phyloP scores from a whole-genome alignment of 345 rosid genomes.

The Eucalyptus coolabah region DNA sequence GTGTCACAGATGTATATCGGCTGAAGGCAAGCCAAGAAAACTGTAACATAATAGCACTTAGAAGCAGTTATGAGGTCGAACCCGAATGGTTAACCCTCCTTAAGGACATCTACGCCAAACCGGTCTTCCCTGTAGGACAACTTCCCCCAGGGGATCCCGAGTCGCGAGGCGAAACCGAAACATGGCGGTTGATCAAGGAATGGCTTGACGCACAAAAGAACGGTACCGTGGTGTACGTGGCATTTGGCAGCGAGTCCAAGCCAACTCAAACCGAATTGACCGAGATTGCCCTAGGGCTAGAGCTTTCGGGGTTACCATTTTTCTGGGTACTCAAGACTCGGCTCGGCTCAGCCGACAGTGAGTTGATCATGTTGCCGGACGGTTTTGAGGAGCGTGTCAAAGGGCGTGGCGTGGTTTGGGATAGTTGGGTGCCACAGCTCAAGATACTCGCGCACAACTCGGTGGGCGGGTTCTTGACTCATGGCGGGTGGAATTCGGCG shows the following conservation, averaged over 20 bases:
- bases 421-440: slow-evolving; percentile 29
- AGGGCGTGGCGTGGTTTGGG: slow-evolving; percentile 16
- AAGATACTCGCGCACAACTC: slow-evolving; percentile 17
- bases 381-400: slow-evolving; percentile 20
- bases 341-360: neutral
- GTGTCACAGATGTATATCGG: slow-evolving; percentile 5
- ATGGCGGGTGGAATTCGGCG: slow-evolving; percentile 10
- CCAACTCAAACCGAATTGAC: slow-evolving; percentile 9
- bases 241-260: slow-evolving; percentile 25
- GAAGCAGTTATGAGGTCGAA: slow-evolving; percentile 41
- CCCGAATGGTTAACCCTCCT: slow-evolving; percentile 23
- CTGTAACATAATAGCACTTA: slow-evolving; percentile 10
- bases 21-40: neutral
- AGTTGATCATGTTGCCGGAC: neutral
- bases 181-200: slow-evolving; percentile 4
- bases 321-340: slow-evolving; percentile 18
- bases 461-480: slow-evolving; percentile 20
- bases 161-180: neutral
- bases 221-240: slow-evolving; percentile 6
- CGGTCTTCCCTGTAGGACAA: slow-evolving; percentile 27
- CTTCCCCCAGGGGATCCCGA: slow-evolving; percentile 5
- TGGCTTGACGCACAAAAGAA: slow-evolving; percentile 13
- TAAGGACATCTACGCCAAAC: slow-evolving; percentile 7
- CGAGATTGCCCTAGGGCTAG: slow-evolving; percentile 20
- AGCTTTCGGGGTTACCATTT: slow-evolving; percentile 19